A percentile compares a stretch with the other conserved stretches of the same genome.
phyloP scores from a whole-genome alignment of 257 asterid genomes.

The Mitragyna speciosa region DNA sequence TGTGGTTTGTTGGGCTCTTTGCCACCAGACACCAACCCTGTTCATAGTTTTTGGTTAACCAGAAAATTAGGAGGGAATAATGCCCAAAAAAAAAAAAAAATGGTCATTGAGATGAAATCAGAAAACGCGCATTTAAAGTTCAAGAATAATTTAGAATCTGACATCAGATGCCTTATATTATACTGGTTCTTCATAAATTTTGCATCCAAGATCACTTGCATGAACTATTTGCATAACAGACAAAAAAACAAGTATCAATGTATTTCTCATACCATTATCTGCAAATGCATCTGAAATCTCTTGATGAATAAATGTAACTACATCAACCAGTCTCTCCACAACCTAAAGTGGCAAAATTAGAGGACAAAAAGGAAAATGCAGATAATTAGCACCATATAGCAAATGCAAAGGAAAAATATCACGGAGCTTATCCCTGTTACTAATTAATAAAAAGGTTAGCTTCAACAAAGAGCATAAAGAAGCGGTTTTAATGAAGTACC shows the following conservation, averaged over 20 bases:
- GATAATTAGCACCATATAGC: slow-evolving; percentile 6
- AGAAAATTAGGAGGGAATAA: slow-evolving; percentile 14
- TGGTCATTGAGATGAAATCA: neutral
- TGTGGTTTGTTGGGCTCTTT: slow-evolving; percentile 56
- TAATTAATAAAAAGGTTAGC: neutral
- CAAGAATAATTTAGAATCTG: neutral
- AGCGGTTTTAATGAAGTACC: slow-evolving; percentile 47
- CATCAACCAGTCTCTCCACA: slow-evolving; percentile 96
- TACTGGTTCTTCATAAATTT: neutral
- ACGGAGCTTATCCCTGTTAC: neutral
- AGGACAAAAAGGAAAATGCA: slow-evolving; percentile 4
- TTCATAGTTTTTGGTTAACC: slow-evolving; percentile 5
- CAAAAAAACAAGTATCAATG: neutral
- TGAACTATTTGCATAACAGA: neutral
- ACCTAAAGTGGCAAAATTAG: slow-evolving; percentile 45
- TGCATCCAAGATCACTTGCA: neutral
- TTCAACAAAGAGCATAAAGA: neutral
- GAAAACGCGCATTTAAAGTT: neutral
- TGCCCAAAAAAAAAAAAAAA: neutral
- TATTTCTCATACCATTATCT: slow-evolving; percentile 55
- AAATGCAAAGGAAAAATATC: neutral
- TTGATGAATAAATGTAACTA: slow-evolving; percentile 82
- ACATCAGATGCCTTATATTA: neutral
- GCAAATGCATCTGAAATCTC: slow-evolving; percentile 79
- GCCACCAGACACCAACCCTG: slow-evolving; percentile 56